A percentile compares a stretch with the other conserved stretches of the same genome.
phyloP scores from a whole-genome alignment of 73 alveolate species.

The Stentor roeselii region DNA sequence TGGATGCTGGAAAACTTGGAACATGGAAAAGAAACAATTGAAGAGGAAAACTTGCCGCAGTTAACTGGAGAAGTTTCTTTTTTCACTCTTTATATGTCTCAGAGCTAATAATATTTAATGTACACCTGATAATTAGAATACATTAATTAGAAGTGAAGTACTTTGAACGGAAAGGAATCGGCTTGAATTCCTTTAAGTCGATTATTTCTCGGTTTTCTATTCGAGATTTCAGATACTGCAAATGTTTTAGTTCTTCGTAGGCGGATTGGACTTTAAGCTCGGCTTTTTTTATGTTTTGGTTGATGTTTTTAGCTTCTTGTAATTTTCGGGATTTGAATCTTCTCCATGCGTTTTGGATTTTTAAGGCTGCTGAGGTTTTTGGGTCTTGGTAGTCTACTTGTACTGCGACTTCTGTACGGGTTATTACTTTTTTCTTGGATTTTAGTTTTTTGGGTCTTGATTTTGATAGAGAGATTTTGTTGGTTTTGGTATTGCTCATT shows the following conservation, averaged over 20 bases:
- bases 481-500: background rate
- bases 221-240: background rate
- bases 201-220: background rate
- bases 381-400: background rate
- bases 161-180: background rate
- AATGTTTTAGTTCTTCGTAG: background rate
- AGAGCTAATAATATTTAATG: background rate
- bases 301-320: background rate
- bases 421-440: background rate
- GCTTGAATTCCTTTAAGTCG: background rate
- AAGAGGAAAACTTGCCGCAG: background rate
- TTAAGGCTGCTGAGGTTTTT: background rate
- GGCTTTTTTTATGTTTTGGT: background rate
- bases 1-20: conserved; percentile 5
- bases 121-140: background rate
- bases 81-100: background rate
- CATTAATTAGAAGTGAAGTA: background rate
- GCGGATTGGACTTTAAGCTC: background rate
- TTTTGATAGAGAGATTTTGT: background rate
- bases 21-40: background rate
- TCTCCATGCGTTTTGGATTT: background rate
- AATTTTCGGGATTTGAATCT: background rate
- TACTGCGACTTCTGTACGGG: background rate
- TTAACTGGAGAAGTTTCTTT: background rate
- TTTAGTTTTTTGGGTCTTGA: background rate